Conservation (phyloP, 495 filamentous ascomycete genomes). For the Lasiosphaeria hispida region DNA sequence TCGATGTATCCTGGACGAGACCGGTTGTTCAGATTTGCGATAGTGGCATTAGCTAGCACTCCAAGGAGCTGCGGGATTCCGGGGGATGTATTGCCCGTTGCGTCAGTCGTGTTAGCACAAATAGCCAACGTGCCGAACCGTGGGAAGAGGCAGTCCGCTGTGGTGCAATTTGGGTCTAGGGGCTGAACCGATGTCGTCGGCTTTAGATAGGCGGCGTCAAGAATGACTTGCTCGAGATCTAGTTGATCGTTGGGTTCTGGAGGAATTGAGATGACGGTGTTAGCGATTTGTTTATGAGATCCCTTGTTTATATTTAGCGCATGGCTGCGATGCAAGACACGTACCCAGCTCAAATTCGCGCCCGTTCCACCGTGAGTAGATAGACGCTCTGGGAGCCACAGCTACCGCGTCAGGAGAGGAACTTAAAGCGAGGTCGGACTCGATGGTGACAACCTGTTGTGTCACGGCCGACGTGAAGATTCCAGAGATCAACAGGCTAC, state of each 20-base stretch:
- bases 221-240: conserved; percentile 3
- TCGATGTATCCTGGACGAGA: background rate
- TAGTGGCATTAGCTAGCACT: background rate
- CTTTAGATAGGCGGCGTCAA: background rate
- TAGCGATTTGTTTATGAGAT: background rate
- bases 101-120: background rate
- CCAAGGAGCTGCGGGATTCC: background rate
- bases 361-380: background rate
- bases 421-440: background rate
- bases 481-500: background rate
- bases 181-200: background rate
- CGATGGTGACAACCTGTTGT: background rate
- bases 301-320: background rate
- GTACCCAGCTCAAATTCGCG: background rate
- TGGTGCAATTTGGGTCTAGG: background rate
- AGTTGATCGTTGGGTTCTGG: background rate
- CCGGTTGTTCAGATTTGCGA: background rate
- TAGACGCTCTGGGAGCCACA: background rate
- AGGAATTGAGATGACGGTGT: too few species aligned
- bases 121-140: background rate
- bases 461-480: conserved; percentile 5
- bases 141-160: background rate
- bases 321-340: background rate
- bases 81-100: background rate
- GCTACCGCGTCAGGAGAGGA: background rate